A percentile compares a stretch with the other conserved stretches of the same genome.
These are phyloP conservation scores for Trichoderma gamsii DNA, from an alignment of 495 filamentous ascomycete species.

Conservation along the genomic window DNA sequence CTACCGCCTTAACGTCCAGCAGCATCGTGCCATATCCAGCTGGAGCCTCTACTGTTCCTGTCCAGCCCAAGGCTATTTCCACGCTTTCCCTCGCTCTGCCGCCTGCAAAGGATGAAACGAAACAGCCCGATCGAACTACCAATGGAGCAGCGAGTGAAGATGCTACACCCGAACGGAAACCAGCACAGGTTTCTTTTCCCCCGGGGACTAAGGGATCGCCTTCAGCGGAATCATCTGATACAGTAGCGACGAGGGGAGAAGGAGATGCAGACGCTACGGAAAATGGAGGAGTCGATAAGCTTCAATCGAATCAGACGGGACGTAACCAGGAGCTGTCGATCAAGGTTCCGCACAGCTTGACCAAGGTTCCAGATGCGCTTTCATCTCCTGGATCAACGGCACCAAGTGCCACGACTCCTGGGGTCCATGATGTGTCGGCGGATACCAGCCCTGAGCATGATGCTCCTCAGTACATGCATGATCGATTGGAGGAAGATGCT, in stretches of 20 bases:
- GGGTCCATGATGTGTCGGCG: constrained; percentile 37
- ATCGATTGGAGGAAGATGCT: neutral
- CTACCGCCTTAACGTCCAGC: neutral
- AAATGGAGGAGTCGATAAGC: neutral
- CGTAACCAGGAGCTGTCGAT: constrained; percentile 1
- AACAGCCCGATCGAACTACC: neutral
- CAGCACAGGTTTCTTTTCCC: constrained; percentile 11
- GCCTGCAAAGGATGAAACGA: neutral
- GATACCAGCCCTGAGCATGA: constrained; percentile 53
- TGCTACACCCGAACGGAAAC: neutral
- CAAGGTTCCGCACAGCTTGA: constrained; percentile 18
- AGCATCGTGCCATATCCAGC: neutral
- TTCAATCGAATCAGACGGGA: constrained; percentile 12
- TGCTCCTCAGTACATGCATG: constrained; percentile 29
- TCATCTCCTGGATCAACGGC: constrained; percentile 42
- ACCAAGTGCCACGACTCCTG: constrained; percentile 35
- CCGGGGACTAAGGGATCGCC: constrained; percentile 16
- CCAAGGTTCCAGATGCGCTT: constrained; percentile 31
- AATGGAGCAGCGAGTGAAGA: constrained; percentile 17
- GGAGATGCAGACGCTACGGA: neutral
- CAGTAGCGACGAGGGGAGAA: neutral
- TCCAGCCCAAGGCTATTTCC: neutral
- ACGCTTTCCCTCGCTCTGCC: neutral
- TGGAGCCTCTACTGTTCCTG: neutral
- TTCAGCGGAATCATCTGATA: constrained; percentile 1